Conservation (phyloP, 192 early-diverging fungal species). For the Coemansia sp. region DNA sequence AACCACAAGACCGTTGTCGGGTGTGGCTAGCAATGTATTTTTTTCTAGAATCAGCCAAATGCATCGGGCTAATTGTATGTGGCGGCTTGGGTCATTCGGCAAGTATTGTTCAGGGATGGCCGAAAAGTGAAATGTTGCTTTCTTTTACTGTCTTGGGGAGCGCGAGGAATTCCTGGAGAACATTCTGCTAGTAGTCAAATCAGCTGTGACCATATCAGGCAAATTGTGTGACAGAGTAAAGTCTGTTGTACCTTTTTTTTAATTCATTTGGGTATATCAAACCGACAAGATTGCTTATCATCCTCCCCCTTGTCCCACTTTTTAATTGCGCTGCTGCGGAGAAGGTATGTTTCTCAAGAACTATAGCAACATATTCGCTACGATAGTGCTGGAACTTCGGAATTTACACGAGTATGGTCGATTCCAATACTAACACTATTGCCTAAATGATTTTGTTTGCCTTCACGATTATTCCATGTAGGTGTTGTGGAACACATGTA, state of each 20-base stretch:
- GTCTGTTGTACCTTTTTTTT: too few species aligned
- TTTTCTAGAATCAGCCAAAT: neutral
- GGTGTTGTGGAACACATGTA: conserved; percentile 76
- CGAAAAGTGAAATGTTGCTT: neutral
- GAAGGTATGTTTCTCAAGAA: too few species aligned
- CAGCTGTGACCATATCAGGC: too few species aligned
- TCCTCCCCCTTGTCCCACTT: too few species aligned
- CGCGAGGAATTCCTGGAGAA: neutral
- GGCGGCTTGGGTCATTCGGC: neutral
- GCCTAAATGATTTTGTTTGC: neutral
- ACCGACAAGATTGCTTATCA: too few species aligned
- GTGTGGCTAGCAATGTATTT: neutral
- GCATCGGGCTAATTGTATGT: conserved; percentile 1
- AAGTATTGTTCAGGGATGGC: neutral
- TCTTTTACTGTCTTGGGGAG: neutral
- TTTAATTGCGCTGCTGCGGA: too few species aligned
- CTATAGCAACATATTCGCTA: too few species aligned
- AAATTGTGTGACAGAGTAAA: too few species aligned
- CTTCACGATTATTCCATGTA: neutral
- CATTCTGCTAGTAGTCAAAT: neutral
- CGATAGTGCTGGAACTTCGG: neutral
- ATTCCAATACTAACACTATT: neutral
- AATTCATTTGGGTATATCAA: too few species aligned
- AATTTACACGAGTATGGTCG: neutral
- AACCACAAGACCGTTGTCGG: neutral